Base-by-base conservation (phyloP, 306 rosid species). In the Calophaca sinica region DNA sequence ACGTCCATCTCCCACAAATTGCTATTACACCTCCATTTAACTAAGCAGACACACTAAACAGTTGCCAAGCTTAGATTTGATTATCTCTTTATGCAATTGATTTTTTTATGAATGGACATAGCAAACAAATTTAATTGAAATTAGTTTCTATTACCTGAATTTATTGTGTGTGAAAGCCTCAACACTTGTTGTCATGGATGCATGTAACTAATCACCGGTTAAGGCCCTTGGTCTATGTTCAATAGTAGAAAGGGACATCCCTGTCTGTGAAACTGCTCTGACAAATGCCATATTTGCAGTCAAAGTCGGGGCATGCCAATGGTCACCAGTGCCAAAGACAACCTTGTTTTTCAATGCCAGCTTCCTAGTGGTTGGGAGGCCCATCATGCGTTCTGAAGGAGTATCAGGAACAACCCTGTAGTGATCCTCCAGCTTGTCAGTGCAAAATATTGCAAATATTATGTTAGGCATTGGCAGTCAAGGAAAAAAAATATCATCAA, bases 281-380 rank as follows among this genome's bases (percentile, higher is more conserved):
- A 84, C 96, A 74, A 91, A 94, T 14, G 93, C 94, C 97, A 94
- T 91, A 80, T 94, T 94, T 32, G 98, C 98, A 9, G 96, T 90
- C 62, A 90, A 77, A 77, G 97, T 91, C 15, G 97, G 94, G 78
- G 96, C 94, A 55, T 58, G 85, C 90, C 94, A 94, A 74, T 75
- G 65, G 84, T 91, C 98, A 46, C 98, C 97, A 0, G 98, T 94
- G 70, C 97, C 98, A 79, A 91, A 94, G 64, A 84, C 88, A 75
- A 91, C 48, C 88, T 94, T 91, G 89, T 88, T 89, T 88, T 94
- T 94, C 84, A 90, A 35, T 42, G 91, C 97, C 76, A 91, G 78
- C 86, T 91, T 94, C 74, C 98, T 87, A 11, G 96, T 91, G 32
- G 96, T 88, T 15, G 96, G 97, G 52, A 94, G 90, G 79, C 89